Evolutionary conservation across 768 basidiomycete species (phyloP).

Genomic region (Kwoniella sp.): DNA sequence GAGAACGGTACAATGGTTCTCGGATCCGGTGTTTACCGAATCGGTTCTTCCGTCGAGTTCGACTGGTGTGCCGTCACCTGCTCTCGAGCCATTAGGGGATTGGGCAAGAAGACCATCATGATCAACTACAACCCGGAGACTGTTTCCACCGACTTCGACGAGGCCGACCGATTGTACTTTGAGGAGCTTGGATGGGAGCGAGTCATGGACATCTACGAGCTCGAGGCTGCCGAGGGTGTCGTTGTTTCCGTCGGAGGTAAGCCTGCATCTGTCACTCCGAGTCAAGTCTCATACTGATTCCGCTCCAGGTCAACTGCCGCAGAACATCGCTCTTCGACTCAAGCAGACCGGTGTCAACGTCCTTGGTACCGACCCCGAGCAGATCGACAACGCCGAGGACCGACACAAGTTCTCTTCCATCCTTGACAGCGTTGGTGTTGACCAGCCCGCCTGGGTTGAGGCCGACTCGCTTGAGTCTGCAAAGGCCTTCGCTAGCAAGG

Average conservation of each 20-base stretch:
- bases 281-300: not conserved
- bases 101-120: slow-evolving; percentile 96
- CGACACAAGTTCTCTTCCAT: slow-evolving; percentile 98
- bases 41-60: slow-evolving; percentile 97
- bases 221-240: slow-evolving; percentile 87
- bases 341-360: slow-evolving; percentile 88
- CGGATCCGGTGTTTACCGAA: slow-evolving; percentile 95
- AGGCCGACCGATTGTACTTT: slow-evolving; percentile 98
- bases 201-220: slow-evolving; percentile 99
- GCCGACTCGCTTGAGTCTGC: slow-evolving; percentile 82
- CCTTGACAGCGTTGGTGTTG: slow-evolving; percentile 88
- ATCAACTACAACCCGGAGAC: slow-evolving; percentile 99
- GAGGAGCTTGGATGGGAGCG: slow-evolving; percentile 97
- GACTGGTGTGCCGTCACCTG: slow-evolving; percentile 99
- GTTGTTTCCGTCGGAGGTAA: slow-evolving; percentile 93
- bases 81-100: slow-evolving; percentile 80
- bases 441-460: slow-evolving; percentile 95
- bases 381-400: slow-evolving; percentile 96
- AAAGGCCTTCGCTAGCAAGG: slow-evolving; percentile 81
- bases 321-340: slow-evolving; percentile 95
- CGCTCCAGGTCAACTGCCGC: slow-evolving; percentile 79
- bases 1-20: slow-evolving; percentile 99
- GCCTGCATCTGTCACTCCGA: slow-evolving; percentile 34
- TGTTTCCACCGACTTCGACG: slow-evolving; percentile 98
- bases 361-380: slow-evolving; percentile 88